Percentiles rank a stretch among this genome's conserved stretches.
phyloP scores from a whole-genome alignment of 2,329 filamentous ascomycete species.

The Stachybotrys chartarum region DNA sequence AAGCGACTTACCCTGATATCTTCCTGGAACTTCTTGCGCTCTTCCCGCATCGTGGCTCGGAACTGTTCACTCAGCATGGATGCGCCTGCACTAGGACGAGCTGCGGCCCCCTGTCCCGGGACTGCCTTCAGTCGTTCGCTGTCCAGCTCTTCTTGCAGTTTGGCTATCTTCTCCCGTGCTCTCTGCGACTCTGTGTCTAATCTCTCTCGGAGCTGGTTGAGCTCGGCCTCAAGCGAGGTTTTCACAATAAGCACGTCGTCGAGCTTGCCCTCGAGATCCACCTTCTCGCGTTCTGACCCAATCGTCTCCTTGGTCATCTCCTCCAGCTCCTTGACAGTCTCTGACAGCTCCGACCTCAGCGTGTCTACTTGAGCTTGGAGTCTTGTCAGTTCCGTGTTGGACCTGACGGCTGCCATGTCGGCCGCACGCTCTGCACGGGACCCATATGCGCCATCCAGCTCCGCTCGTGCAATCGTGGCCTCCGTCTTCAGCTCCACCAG shows the following conservation, averaged over 20 bases:
- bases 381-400: slow-evolving; percentile 34
- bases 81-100: slow-evolving; percentile 34
- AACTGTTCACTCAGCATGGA: slow-evolving; percentile 50
- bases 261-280: slow-evolving; percentile 31
- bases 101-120: slow-evolving; percentile 22
- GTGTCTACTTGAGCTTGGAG: slow-evolving; percentile 40
- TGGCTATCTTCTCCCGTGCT: slow-evolving; percentile 26
- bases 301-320: slow-evolving; percentile 46
- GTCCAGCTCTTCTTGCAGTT: slow-evolving; percentile 46
- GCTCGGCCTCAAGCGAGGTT: slow-evolving; percentile 25
- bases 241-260: slow-evolving; percentile 12
- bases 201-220: slow-evolving; percentile 6
- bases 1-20: slow-evolving; percentile 38
- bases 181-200: slow-evolving; percentile 34
- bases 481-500: slow-evolving; percentile 55
- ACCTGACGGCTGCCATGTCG: slow-evolving; percentile 48
- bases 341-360: slow-evolving; percentile 42
- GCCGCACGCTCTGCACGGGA: slow-evolving; percentile 51
- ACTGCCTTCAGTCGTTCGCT: slow-evolving; percentile 38
- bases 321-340: slow-evolving; percentile 45
- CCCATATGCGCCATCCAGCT: slow-evolving; percentile 56
- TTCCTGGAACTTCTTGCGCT: slow-evolving; percentile 50
- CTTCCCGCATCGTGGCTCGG: slow-evolving; percentile 47
- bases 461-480: slow-evolving; percentile 52
- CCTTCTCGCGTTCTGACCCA: slow-evolving; percentile 41